Evolutionary conservation across 2,329 filamentous ascomycete species (phyloP), one percentile per base, ranked within the genome.

Genomic region (Ophiosphaerella herpotricha): DNA sequence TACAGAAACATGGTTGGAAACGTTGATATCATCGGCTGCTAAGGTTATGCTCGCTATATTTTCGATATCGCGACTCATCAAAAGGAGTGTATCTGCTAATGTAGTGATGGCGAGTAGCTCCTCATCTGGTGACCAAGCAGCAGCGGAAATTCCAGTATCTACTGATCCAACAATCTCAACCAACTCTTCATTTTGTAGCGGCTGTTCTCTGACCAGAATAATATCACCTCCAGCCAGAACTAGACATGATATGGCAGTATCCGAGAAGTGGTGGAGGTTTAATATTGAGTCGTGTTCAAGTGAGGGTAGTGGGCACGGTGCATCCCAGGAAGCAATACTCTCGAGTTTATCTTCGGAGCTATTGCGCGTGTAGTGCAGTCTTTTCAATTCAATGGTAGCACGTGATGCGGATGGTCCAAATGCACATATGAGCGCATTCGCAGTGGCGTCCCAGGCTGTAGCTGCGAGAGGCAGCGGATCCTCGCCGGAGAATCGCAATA

Each of bases 121-220:
- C 68, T 97, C 93, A 67, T 99, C 94, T 2, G 92, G 92, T 34
- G 93, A 96, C 94, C 94, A 99, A 60, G 85, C 83, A 13, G 92
- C 93, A 13, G 91, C 91, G 21, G 86, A 84, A 62, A 99, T 96
- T 21, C 93, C 94, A 50, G 88, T 89, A 75, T 97, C 91, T 33
- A 99, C 90, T 31, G 91, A 95, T 38, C 94, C 94, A 57, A 97
- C 85, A 61, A 99, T 97, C 74, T 97, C 94, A 61, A 99, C 91
- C 61, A 89, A 86, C 33, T 91, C 89, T 70, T 89, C 85, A 52
- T 82, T 85, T 5, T 80, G 77, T 29, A 80, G 70, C 37, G 85
- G 80, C 35, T 87, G 82, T 68, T 97, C 91, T 58, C 88, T 84
- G 24, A 97, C 88, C 43, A 92, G 81, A 54, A 97, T 78, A 56